These are phyloP conservation scores for Diplocarpon rosae DNA, from an alignment of 2,329 filamentous ascomycete genomes.

Conservation along the genomic window DNA sequence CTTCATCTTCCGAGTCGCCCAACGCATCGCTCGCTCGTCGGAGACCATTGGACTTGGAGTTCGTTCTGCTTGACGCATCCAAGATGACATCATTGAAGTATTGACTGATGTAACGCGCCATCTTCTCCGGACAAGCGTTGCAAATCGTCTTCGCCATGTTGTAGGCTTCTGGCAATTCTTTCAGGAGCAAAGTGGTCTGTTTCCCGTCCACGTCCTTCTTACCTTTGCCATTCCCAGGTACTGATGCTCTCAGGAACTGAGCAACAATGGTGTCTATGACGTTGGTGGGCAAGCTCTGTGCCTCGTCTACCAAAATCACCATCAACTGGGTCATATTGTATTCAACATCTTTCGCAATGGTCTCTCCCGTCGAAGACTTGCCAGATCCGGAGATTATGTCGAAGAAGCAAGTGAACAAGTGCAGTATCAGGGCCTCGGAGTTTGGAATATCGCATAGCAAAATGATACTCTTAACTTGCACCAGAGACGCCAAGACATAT, in stretches of 20 bases:
- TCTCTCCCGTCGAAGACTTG: constrained; percentile 64
- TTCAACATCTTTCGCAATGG: constrained; percentile 85
- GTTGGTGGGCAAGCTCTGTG: constrained; percentile 61
- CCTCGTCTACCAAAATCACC: constrained; percentile 78
- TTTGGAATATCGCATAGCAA: constrained; percentile 81
- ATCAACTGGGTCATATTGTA: constrained; percentile 84
- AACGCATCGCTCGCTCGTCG: constrained; percentile 39
- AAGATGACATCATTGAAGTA: constrained; percentile 97
- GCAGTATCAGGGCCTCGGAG: constrained; percentile 65
- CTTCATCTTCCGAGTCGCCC: constrained; percentile 54
- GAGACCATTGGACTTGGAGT: constrained; percentile 39
- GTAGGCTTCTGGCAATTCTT: constrained; percentile 85
- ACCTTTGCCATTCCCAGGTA: constrained; percentile 47
- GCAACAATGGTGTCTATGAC: constrained; percentile 90
- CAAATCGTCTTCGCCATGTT: constrained; percentile 94
- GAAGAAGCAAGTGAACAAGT: constrained; percentile 81
- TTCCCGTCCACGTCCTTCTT: constrained; percentile 52
- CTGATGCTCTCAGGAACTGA: constrained; percentile 84
- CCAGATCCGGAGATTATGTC: constrained; percentile 77
- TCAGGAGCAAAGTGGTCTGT: constrained; percentile 74
- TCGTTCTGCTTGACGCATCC: constrained; percentile 52
- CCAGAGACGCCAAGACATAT: constrained; percentile 78
- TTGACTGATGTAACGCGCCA: constrained; percentile 87
- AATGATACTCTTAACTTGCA: constrained; percentile 89
- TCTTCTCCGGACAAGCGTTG: constrained; percentile 79